These are phyloP conservation scores for Xylariaceae sp. DNA, from an alignment of 2,329 filamentous ascomycete genomes.

Conservation along the genomic window DNA sequence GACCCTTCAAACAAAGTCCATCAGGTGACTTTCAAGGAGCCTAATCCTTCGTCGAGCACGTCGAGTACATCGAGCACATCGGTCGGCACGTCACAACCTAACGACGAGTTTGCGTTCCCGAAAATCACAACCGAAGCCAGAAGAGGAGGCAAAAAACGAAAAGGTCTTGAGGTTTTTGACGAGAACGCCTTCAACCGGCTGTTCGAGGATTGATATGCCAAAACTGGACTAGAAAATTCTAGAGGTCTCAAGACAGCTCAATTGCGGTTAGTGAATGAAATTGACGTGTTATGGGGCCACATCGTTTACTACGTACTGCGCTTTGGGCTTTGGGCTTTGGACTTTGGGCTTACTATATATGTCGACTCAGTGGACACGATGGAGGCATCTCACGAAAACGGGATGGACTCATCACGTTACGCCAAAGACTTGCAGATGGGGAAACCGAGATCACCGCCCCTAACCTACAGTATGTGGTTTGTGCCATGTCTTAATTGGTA, in stretches of 20 bases:
- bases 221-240: neutral
- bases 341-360: neutral
- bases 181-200: slow-evolving; percentile 5
- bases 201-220: slow-evolving; percentile 1
- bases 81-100: neutral
- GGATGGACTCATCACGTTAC: neutral
- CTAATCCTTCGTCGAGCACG: too few species aligned
- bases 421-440: neutral
- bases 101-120: neutral
- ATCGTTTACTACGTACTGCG: slow-evolving; percentile 2
- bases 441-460: neutral
- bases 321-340: neutral
- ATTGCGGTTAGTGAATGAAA: neutral
- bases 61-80: neutral
- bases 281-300: neutral
- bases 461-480: neutral
- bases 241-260: neutral
- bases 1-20: too few species aligned
- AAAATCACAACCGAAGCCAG: neutral
- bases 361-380: slow-evolving; percentile 2
- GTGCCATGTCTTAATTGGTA: neutral
- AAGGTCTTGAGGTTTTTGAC: neutral
- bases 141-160: neutral
- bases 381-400: slow-evolving; percentile 6
- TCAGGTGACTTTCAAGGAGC: too few species aligned